Conservation (phyloP, 2,329 filamentous ascomycete genomes). For the Pseudocercospora ulei region DNA sequence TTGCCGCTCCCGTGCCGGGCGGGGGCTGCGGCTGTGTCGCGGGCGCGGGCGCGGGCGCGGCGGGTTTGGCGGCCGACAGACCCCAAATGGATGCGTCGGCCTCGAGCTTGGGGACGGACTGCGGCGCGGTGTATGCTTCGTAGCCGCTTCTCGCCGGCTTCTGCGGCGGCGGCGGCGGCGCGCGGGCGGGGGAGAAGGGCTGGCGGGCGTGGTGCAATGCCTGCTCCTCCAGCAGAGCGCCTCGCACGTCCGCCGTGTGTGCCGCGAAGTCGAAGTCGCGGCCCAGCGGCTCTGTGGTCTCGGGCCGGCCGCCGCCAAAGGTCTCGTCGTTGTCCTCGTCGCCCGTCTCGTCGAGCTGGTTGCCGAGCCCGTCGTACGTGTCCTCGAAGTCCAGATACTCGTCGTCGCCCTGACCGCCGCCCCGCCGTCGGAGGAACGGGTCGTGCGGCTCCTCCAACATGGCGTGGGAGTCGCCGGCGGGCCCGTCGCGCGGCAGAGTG, state of each 20-base stretch:
- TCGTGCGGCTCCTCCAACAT: slow-evolving; percentile 67
- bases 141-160: slow-evolving; percentile 67
- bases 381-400: slow-evolving; percentile 82
- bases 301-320: slow-evolving; percentile 51
- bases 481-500: slow-evolving; percentile 50
- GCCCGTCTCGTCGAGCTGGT: slow-evolving; percentile 80
- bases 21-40: slow-evolving; percentile 13
- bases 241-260: slow-evolving; percentile 74
- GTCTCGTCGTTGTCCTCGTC: slow-evolving; percentile 97
- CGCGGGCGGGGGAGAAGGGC: slow-evolving; percentile 46
- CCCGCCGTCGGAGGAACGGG: slow-evolving; percentile 75
- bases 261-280: slow-evolving; percentile 98
- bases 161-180: slow-evolving; percentile 19
- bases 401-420: slow-evolving; percentile 43
- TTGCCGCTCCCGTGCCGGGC: slow-evolving; percentile 45
- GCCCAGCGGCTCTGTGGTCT: slow-evolving; percentile 52
- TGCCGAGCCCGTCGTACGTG: slow-evolving; percentile 89
- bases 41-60: slow-evolving; percentile 24
- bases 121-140: slow-evolving; percentile 77
- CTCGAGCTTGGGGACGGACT: slow-evolving; percentile 79
- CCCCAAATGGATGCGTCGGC: slow-evolving; percentile 93
- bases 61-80: slow-evolving; percentile 52
- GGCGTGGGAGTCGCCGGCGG: slow-evolving; percentile 50
- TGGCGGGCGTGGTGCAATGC: slow-evolving; percentile 69
- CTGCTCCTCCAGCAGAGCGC: slow-evolving; percentile 84